Evolutionary conservation across 2,329 filamentous ascomycete species (phyloP).

Genomic region (Colletotrichum sp.): DNA sequence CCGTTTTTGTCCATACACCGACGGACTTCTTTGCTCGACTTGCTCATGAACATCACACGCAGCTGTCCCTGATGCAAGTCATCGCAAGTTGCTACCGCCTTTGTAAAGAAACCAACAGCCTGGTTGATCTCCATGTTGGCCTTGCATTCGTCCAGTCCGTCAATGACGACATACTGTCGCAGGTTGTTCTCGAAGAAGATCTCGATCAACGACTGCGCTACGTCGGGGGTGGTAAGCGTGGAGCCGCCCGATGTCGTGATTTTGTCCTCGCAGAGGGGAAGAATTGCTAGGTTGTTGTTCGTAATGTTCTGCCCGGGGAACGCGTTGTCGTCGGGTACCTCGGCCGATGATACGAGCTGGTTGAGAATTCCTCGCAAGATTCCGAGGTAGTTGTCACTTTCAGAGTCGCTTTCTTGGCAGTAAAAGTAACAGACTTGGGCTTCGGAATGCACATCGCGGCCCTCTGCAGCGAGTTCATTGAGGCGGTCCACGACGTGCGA

Average conservation of each 20-base stretch:
- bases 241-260: conserved; percentile 26
- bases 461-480: neutral
- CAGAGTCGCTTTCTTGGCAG: conserved; percentile 35
- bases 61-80: conserved; percentile 23
- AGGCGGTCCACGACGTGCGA: conserved; percentile 40
- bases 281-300: conserved; percentile 25
- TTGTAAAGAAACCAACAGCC: conserved; percentile 29
- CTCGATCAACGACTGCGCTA: conserved; percentile 32
- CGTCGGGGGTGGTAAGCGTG: conserved; percentile 25
- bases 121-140: conserved; percentile 26
- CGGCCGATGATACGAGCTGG: conserved; percentile 29
- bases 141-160: conserved; percentile 47
- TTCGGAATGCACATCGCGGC: neutral
- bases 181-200: conserved; percentile 29
- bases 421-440: conserved; percentile 42
- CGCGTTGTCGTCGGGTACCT: neutral
- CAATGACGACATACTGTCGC: conserved; percentile 42
- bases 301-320: neutral
- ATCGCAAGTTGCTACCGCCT: conserved; percentile 26
- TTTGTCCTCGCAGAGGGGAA: conserved; percentile 33
- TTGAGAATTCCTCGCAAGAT: conserved; percentile 34
- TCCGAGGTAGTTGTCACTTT: conserved; percentile 28
- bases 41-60: conserved; percentile 37
- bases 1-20: conserved; percentile 22
- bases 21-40: conserved; percentile 28